Evolutionary conservation across 495 filamentous ascomycete species (phyloP).

Genomic region (Tuber indicum): DNA sequence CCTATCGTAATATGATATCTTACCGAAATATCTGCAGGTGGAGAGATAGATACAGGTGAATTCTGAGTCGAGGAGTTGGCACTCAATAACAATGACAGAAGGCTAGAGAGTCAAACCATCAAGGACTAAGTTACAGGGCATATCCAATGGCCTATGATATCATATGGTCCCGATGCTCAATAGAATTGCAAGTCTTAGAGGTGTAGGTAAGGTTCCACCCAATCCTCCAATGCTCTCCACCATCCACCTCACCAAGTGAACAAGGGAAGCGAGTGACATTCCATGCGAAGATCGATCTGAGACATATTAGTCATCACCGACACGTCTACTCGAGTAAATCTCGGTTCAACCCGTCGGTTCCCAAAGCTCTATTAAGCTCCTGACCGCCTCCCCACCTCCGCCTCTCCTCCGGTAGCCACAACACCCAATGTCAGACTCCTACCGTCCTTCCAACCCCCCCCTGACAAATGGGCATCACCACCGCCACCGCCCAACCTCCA

Average conservation of each 20-base stretch:
- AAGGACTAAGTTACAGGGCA: not conserved
- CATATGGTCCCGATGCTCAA: not conserved
- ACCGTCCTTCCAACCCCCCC: slow-evolving; percentile 29
- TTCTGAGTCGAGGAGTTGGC: not conserved
- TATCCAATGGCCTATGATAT: not conserved
- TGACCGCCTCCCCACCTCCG: not conserved
- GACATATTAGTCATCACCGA: not conserved
- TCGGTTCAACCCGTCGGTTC: not conserved
- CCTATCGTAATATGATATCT: too few relatives aligned
- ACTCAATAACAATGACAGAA: not conserved
- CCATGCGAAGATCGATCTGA: not conserved
- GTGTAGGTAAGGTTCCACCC: not conserved
- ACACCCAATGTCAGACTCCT: slow-evolving; percentile 32
- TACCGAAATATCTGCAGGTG: not conserved
- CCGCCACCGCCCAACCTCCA: slow-evolving; percentile 7
- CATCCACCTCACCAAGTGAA: not conserved
- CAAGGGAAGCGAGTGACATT: not conserved
- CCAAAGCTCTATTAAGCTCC: not conserved
- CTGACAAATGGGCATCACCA: slow-evolving; percentile 25
- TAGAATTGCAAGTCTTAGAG: not conserved
- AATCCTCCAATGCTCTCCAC: not conserved
- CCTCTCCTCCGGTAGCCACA: slow-evolving; percentile 17
- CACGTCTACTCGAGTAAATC: not conserved
- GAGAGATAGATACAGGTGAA: not conserved
- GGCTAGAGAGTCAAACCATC: not conserved